These are phyloP conservation scores for Metarhizium album DNA, from an alignment of 2,329 filamentous ascomycete genomes.

Conservation along the genomic window DNA sequence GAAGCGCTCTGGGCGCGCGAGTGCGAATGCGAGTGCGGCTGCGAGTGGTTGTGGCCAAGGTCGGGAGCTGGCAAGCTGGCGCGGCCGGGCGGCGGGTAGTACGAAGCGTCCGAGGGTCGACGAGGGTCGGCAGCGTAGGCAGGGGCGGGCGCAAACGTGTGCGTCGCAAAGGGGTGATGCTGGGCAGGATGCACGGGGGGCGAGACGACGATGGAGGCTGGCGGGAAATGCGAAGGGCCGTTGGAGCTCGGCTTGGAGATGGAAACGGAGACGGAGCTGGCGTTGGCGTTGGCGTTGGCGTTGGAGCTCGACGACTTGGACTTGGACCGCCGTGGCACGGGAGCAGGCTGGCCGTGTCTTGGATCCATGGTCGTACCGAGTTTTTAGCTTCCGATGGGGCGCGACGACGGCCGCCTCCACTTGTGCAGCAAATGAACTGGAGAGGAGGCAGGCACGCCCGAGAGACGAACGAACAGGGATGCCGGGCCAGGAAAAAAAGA, in stretches of 20 bases:
- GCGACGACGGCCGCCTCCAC: slow-evolving; percentile 2
- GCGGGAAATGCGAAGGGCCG: slow-evolving; percentile 3
- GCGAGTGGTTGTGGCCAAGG: slow-evolving; percentile 13
- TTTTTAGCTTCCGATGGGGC: slow-evolving; percentile 19
- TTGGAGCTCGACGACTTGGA: slow-evolving; percentile 4
- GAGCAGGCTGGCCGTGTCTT: slow-evolving; percentile 15
- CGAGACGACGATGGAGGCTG: slow-evolving; percentile 4
- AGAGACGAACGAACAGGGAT: neutral
- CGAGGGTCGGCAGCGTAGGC: slow-evolving; percentile 23
- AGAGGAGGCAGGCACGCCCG: neutral
- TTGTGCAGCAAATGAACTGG: neutral
- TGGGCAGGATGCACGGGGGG: slow-evolving; percentile 3
- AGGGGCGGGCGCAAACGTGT: slow-evolving; percentile 8
- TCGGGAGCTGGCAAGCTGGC: slow-evolving; percentile 18
- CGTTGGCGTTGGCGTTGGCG: slow-evolving; percentile 1
- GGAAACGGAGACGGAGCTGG: too few species aligned
- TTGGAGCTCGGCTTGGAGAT: slow-evolving; percentile 1
- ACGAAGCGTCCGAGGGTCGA: slow-evolving; percentile 33
- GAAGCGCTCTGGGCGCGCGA: slow-evolving; percentile 34
- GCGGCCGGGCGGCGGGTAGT: slow-evolving; percentile 24
- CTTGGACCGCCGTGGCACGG: slow-evolving; percentile 8
- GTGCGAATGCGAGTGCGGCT: slow-evolving; percentile 9
- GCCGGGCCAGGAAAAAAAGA: neutral
- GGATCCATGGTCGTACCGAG: slow-evolving; percentile 23
- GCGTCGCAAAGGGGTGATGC: slow-evolving; percentile 3